A percentile compares a stretch with the other conserved stretches of the same genome.
These are phyloP conservation scores for Arabidopsis hybrid DNA, from an alignment of 441 rosid genomes.

Conservation along the genomic window DNA sequence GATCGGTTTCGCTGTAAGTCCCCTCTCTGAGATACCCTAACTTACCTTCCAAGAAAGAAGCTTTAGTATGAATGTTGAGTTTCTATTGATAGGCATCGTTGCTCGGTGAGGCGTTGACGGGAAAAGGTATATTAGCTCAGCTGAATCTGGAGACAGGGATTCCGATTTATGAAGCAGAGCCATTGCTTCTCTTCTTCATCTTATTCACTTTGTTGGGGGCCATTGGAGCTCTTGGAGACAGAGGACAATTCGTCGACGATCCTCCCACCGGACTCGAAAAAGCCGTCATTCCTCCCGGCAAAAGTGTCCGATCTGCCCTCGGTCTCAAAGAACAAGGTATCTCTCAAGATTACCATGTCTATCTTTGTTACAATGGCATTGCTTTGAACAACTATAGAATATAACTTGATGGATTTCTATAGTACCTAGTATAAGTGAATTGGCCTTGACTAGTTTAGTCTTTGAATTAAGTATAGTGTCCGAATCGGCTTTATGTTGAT, in stretches of 20 bases:
- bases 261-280: constrained; percentile 67
- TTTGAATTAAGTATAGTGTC: not conserved
- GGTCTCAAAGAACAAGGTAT: constrained; percentile 94
- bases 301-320: constrained; percentile 61
- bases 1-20: constrained; percentile 94
- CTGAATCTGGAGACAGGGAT: constrained; percentile 87
- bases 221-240: constrained; percentile 93
- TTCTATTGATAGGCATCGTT: constrained; percentile 68
- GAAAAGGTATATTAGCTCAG: constrained; percentile 88
- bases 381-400: constrained; percentile 9
- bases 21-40: not conserved
- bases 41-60: constrained; percentile 18
- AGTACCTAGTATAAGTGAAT: not conserved
- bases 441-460: not conserved
- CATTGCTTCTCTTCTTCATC: constrained; percentile 93
- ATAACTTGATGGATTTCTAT: not conserved
- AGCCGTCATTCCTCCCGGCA: constrained; percentile 90
- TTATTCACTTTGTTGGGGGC: constrained; percentile 93
- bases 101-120: constrained; percentile 85
- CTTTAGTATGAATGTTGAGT: constrained; percentile 24
- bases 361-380: constrained; percentile 1
- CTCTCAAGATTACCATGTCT: not conserved
- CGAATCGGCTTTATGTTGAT: not conserved
- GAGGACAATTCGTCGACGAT: constrained; percentile 87
- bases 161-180: constrained; percentile 96